Percentiles rank a stretch among this genome's conserved stretches.
phyloP scores from a whole-genome alignment of 805 yeast genomes.

The Yarrowia porcina region DNA sequence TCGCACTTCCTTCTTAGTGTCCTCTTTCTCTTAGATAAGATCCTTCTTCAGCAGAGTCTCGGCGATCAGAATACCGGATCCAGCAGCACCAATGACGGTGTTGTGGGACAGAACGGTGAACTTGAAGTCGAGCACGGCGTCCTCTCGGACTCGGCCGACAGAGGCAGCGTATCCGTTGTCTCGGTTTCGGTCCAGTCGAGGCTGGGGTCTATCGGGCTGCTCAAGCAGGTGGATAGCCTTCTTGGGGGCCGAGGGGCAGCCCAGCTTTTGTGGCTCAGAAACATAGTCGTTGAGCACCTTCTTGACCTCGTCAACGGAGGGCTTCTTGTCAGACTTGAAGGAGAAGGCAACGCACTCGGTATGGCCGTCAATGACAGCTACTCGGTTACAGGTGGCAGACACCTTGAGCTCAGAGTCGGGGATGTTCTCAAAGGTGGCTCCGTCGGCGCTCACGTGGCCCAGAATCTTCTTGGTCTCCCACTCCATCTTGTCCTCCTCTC shows the following conservation, averaged over 20 bases:
- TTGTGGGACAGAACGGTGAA: constrained; percentile 98
- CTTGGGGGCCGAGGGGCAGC: constrained; percentile 90
- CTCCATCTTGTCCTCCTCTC: constrained; percentile 98
- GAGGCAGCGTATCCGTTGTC: constrained; percentile 91
- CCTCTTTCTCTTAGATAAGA: constrained; percentile 47
- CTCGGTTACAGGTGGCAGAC: constrained; percentile 95
- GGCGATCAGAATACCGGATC: constrained; percentile 94
- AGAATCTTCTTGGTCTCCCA: constrained; percentile 97
- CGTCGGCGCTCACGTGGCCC: constrained; percentile 52
- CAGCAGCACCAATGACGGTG: constrained; percentile 98
- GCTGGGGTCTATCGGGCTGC: constrained; percentile 93
- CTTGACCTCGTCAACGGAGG: constrained; percentile 78
- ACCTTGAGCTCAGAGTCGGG: constrained; percentile 72
- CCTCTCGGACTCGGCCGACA: constrained; percentile 91
- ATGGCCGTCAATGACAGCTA: constrained; percentile 96
- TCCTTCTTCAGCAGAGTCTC: constrained; percentile 79
- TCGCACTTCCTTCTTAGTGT: neutral
- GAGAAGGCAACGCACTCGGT: constrained; percentile 89
- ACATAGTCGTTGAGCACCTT: constrained; percentile 64
- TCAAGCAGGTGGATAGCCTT: constrained; percentile 89
- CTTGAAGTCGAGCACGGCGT: constrained; percentile 88
- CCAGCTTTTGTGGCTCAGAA: constrained; percentile 76
- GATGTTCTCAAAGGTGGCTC: constrained; percentile 53
- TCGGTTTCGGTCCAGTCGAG: constrained; percentile 93
- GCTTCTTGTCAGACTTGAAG: constrained; percentile 79